Conservation (phyloP, 805 yeast genomes). For the Candida peoriensis region DNA sequence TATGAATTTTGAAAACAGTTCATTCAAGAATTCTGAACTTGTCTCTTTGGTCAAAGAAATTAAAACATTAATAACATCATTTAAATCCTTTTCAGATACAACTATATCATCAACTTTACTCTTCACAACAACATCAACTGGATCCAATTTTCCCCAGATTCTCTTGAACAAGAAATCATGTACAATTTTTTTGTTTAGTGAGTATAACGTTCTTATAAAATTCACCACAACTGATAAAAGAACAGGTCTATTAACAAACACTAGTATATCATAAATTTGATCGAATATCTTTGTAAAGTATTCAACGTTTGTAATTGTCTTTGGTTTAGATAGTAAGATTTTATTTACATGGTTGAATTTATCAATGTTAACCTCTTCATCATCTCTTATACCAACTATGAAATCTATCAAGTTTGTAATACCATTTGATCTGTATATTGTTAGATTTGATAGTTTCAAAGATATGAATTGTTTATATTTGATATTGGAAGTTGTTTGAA, state of each 20-base stretch:
- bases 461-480: conserved; percentile 45
- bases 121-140: too few species aligned
- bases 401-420: conserved; percentile 71
- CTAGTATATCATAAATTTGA: conserved; percentile 59
- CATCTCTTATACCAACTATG: conserved; percentile 69
- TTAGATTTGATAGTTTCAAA: conserved; percentile 46
- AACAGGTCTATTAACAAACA: conserved; percentile 55
- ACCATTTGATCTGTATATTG: conserved; percentile 61
- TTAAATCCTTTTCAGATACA: conserved; percentile 44
- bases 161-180: conserved; percentile 53
- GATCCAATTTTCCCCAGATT: conserved; percentile 43
- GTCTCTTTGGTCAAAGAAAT: conserved; percentile 52
- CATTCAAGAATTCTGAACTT: conserved; percentile 29
- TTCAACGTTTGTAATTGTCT: conserved; percentile 33
- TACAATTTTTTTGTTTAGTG: conserved; percentile 43
- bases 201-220: conserved; percentile 47
- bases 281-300: conserved; percentile 57
- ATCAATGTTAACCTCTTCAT: conserved; percentile 60
- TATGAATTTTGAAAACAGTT: conserved; percentile 26
- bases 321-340: conserved; percentile 62
- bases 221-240: conserved; percentile 52
- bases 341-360: conserved; percentile 64
- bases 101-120: conserved; percentile 22
- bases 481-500: conserved; percentile 43
- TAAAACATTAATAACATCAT: conserved; percentile 61